Evolutionary conservation across 164 flowering plant species (phyloP).

Genomic region (Euptelea pleiosperma): DNA sequence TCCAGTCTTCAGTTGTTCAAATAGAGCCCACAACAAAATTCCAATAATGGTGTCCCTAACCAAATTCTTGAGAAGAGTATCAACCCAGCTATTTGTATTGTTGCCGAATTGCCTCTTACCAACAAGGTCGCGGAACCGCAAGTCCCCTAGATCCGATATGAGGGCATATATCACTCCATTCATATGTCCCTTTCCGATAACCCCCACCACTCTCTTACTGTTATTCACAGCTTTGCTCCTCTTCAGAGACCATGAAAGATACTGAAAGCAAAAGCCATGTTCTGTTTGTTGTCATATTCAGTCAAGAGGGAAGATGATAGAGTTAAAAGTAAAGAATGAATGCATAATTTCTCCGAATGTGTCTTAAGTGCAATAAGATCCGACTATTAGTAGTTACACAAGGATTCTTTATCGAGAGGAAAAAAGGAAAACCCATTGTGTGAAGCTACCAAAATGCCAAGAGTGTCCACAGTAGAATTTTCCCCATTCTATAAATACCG

Average conservation of each 20-base stretch:
- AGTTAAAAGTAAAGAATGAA: no score
- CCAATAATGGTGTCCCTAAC: conserved; percentile 74
- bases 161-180: conserved; percentile 91
- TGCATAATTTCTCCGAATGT: no score
- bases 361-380: no score
- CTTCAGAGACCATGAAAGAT: conserved; percentile 90
- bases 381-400: no score
- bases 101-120: conserved; percentile 37
- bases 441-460: no score
- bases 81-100: conserved; percentile 39
- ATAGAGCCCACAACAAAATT: conserved; percentile 52
- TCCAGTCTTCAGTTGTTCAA: conserved; percentile 43
- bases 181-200: conserved; percentile 91
- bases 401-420: no score
- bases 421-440: no score
- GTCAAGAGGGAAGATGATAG: no score
- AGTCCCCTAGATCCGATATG: conserved; percentile 68
- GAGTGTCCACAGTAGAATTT: no score
- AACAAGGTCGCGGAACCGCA: conserved; percentile 73
- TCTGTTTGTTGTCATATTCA: no score
- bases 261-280: conserved; percentile 42
- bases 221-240: conserved; percentile 88
- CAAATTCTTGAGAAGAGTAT: conserved; percentile 42
- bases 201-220: conserved; percentile 77
- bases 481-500: no score